These are phyloP conservation scores for Hypholoma sublateritium DNA, from an alignment of 768 basidiomycete genomes.

Conservation along the genomic window DNA sequence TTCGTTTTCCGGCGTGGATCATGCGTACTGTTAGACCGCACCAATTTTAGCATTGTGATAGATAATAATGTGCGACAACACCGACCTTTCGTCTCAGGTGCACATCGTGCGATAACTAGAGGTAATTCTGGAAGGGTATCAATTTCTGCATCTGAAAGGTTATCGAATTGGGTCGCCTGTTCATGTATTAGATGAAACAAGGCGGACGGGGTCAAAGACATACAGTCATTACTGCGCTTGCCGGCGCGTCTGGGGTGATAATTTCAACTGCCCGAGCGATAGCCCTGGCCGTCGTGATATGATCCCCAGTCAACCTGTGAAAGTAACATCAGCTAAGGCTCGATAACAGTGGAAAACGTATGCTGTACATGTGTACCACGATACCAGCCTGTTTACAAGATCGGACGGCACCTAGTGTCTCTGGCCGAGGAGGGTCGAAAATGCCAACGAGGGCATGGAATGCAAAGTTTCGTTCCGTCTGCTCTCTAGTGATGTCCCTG, in stretches of 20 bases:
- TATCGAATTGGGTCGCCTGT: constrained; percentile 48
- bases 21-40: constrained; percentile 34
- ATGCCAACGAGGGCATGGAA: constrained; percentile 59
- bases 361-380: constrained; percentile 40
- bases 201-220: background rate
- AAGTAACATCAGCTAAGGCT: constrained; percentile 5
- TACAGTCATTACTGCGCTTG: constrained; percentile 38
- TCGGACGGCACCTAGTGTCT: constrained; percentile 50
- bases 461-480: constrained; percentile 44
- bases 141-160: constrained; percentile 51
- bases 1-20: constrained; percentile 59
- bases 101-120: constrained; percentile 59
- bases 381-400: constrained; percentile 53
- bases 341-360: background rate
- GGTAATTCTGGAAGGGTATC: constrained; percentile 49
- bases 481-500: constrained; percentile 34
- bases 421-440: constrained; percentile 56
- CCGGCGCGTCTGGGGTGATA: constrained; percentile 36
- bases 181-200: background rate
- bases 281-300: constrained; percentile 50
- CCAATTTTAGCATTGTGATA: background rate
- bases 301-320: constrained; percentile 53
- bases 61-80: background rate
- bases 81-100: constrained; percentile 47
- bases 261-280: constrained; percentile 53